phyloP scores from a whole-genome alignment of 1,284 basidiomycete genomes.

The Entoloma clypeatum region DNA sequence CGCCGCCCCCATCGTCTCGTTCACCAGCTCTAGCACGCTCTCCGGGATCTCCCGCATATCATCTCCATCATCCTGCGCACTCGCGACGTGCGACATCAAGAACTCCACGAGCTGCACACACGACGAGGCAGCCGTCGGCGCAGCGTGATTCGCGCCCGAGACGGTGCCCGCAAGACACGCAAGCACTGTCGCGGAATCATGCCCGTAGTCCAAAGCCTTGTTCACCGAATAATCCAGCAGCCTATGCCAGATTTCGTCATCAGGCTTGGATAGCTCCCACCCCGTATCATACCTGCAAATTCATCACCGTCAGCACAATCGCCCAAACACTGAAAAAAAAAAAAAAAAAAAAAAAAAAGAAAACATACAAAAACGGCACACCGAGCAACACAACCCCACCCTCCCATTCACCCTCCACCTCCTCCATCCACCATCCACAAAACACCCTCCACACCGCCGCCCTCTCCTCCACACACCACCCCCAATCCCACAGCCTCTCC shows the following conservation, averaged over 20 bases:
- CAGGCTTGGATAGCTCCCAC: slow-evolving; percentile 54
- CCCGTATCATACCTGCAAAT: slow-evolving; percentile 38
- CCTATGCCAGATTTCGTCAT: slow-evolving; percentile 54
- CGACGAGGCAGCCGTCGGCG: slow-evolving; percentile 3
- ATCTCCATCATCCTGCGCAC: neutral
- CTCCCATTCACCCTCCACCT: slow-evolving; percentile 46
- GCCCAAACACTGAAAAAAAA: slow-evolving; percentile 6
- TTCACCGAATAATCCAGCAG: slow-evolving; percentile 48
- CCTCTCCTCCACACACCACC: slow-evolving; percentile 37
- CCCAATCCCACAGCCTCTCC: slow-evolving; percentile 30
- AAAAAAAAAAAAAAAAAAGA: slow-evolving; percentile 12
- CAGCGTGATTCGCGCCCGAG: slow-evolving; percentile 3
- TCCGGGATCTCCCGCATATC: slow-evolving; percentile 38
- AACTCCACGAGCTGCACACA: slow-evolving; percentile 18
- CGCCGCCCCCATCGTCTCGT: slow-evolving; percentile 52
- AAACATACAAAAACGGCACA: slow-evolving; percentile 61
- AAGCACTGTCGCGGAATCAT: slow-evolving; percentile 49
- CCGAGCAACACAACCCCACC: slow-evolving; percentile 51
- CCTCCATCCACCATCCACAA: slow-evolving; percentile 47
- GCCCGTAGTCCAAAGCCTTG: slow-evolving; percentile 55
- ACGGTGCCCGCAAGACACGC: slow-evolving; percentile 43
- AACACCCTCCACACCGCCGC: slow-evolving; percentile 53
- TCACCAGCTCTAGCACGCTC: slow-evolving; percentile 50
- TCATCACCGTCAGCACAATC: slow-evolving; percentile 12
- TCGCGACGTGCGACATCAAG: slow-evolving; percentile 9